A percentile compares a stretch with the other conserved stretches of the same genome.
Evolutionary conservation across 148 eudicot genomes (phyloP).

Genomic region (Camellia japonica): DNA sequence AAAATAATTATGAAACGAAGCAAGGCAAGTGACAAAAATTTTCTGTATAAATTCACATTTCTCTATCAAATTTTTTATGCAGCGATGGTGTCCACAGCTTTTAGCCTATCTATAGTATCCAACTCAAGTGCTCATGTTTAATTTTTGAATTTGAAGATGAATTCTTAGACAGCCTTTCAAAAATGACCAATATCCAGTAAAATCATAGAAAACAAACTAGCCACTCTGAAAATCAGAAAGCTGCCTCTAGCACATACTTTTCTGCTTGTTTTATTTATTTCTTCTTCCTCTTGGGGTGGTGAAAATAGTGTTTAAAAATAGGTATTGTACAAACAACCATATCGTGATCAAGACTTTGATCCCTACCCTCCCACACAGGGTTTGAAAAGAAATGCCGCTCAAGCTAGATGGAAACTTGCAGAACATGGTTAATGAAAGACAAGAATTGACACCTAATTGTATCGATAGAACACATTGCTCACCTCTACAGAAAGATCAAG

Average conservation of each 20-base stretch:
- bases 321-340: too few species aligned
- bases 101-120: neutral
- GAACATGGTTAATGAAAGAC: neutral
- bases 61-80: neutral
- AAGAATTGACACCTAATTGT: neutral
- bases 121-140: neutral
- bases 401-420: conserved; percentile 3
- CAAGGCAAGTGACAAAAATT: too few species aligned
- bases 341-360: neutral
- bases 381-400: conserved; percentile 8
- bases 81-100: neutral
- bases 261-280: too few species aligned
- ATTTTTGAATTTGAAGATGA: neutral
- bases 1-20: too few species aligned
- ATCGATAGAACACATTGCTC: conserved; percentile 1
- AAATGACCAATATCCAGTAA: neutral
- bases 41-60: neutral
- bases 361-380: neutral
- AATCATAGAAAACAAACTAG: neutral
- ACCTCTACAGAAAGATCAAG: conserved; percentile 60
- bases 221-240: neutral
- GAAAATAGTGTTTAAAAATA: too few species aligned
- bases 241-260: neutral
- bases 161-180: neutral
- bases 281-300: too few species aligned